Evolutionary conservation across 495 filamentous ascomycete genomes (phyloP), one percentile per base, ranked within the genome.

Genomic region (Aspergillus carlsbadensis): DNA sequence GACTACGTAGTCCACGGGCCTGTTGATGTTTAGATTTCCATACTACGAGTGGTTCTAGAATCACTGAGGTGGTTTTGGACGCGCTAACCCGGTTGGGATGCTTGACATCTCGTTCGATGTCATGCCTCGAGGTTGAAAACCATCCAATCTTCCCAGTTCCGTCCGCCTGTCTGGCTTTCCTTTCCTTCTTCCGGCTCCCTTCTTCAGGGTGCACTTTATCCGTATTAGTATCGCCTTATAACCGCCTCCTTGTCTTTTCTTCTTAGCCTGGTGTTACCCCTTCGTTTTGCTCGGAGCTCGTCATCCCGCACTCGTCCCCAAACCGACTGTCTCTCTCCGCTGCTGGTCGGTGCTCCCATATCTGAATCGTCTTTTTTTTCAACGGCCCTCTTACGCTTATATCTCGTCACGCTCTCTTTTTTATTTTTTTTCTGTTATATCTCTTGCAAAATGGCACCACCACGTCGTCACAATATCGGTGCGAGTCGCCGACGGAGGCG

Each of bases 401-500:
- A 52, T 37, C 50, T 6, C 29, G 24, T 17, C 22, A 21, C 33
- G 34, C 18, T 20, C 34, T 52, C 48, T 24, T 20, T n/a, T 40
- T 51, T 49, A 55, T 51, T 20, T 37, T 36, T 20, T 3, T 40
- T 36, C 22, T 31, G 15, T 20, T 18, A n/a, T 48, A 17, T 14
- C 36, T 43, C 47, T 44, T 42, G 26, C 24, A 24, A 26, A 45
- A 88, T 90, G 87, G 83, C 81, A 65, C 76, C 81, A 65, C 76
- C 76, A 48, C 81, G 80, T 70, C 84, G 87, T 71, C 87, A 82
- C 74, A 86, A 88, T 63, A 77, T 87, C 66, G 84, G 89, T 73
- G 84, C 86, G 55, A 89, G 87, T 68, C 86, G 90, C 63, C 82
- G 90, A 65, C 80, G 85, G 65, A 75, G 75, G 60, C 78, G 87